Evolutionary conservation across 2,329 filamentous ascomycete species (phyloP).

Genomic region (Aspergillus unguis): DNA sequence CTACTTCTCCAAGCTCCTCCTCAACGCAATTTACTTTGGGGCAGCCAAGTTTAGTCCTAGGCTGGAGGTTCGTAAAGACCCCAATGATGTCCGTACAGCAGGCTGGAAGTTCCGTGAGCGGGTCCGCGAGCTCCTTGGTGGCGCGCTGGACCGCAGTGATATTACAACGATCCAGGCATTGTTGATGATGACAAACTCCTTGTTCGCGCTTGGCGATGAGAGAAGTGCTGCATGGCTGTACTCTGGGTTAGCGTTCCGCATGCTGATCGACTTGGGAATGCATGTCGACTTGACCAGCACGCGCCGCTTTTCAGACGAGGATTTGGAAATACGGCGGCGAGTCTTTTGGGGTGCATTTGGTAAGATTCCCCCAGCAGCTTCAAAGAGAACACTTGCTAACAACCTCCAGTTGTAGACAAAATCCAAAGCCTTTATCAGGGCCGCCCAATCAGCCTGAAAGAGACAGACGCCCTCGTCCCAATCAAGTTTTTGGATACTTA

Average conservation of each 20-base stretch:
- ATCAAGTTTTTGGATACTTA: constrained; percentile 1
- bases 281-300: constrained; percentile 28
- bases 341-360: constrained; percentile 35
- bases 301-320: constrained; percentile 20
- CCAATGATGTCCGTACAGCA: constrained; percentile 47
- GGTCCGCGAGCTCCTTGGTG: constrained; percentile 47
- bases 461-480: neutral
- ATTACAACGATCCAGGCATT: constrained; percentile 56
- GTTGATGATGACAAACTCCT: constrained; percentile 50
- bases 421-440: constrained; percentile 5
- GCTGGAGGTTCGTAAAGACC: constrained; percentile 45
- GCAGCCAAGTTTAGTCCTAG: constrained; percentile 48
- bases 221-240: constrained; percentile 54
- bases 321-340: constrained; percentile 28
- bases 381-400: neutral
- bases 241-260: constrained; percentile 50
- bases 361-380: neutral
- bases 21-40: constrained; percentile 51
- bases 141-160: constrained; percentile 47
- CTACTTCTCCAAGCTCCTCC: constrained; percentile 51
- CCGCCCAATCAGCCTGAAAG: neutral
- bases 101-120: constrained; percentile 50
- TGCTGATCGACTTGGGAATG: constrained; percentile 52
- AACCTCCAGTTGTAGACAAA: constrained; percentile 41
- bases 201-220: constrained; percentile 49